Conservation (phyloP, 169 alveolate species). For the Plasmodium vivax region DNA sequence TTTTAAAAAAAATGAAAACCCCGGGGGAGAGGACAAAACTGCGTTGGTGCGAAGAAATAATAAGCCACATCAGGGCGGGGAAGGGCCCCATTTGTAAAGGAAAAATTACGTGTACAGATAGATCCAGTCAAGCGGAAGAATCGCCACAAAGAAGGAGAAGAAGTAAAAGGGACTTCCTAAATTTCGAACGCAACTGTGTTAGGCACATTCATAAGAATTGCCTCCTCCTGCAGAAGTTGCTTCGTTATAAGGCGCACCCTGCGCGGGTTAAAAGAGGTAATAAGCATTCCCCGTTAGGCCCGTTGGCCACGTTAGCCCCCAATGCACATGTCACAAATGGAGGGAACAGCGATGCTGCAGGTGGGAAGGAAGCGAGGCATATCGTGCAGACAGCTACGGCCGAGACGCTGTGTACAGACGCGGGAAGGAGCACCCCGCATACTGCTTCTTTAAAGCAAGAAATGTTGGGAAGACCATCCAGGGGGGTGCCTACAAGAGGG, state of each 20-base stretch:
- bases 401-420: neutral
- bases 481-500: neutral
- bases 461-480: neutral
- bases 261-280: neutral
- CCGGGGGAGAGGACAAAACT: neutral
- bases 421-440: neutral
- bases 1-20: neutral
- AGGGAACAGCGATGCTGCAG: neutral
- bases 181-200: constrained; percentile 1
- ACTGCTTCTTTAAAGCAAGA: neutral
- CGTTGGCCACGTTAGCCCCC: too few relatives aligned
- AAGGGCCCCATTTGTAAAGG: neutral
- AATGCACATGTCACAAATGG: neutral
- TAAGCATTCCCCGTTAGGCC: neutral
- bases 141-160: neutral
- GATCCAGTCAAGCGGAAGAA: neutral
- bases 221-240: constrained; percentile 2
- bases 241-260: constrained; percentile 1
- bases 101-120: neutral
- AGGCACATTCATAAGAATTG: constrained; percentile 46
- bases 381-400: neutral
- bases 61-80: constrained; percentile 1
- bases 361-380: neutral
- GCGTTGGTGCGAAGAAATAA: neutral
- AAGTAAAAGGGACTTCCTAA: neutral